Evolutionary conservation across 768 basidiomycete genomes (phyloP).

Genomic region (Xerocomus spinulosus): DNA sequence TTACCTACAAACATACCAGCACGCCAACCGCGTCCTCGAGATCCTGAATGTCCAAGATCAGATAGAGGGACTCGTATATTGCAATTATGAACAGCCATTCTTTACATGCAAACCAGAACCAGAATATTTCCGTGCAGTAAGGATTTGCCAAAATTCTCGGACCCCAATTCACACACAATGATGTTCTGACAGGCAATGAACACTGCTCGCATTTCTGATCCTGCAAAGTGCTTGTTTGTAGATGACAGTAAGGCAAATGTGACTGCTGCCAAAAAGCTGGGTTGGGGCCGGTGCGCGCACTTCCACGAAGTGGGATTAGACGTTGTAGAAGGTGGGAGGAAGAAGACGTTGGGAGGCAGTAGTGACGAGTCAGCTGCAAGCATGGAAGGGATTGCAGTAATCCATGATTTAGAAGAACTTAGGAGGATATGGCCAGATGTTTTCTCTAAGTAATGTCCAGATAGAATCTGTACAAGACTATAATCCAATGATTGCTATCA

Average conservation of each 20-base stretch:
- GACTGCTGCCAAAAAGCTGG: constrained; percentile 54
- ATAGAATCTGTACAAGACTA: neutral
- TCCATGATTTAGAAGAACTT: constrained; percentile 61
- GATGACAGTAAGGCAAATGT: constrained; percentile 76
- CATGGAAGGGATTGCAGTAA: constrained; percentile 45
- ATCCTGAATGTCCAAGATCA: constrained; percentile 71
- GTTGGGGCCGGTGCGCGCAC: constrained; percentile 73
- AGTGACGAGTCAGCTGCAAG: constrained; percentile 31
- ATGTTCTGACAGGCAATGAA: constrained; percentile 52
- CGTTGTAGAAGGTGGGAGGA: constrained; percentile 57
- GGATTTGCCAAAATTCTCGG: neutral
- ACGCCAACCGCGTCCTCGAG: constrained; percentile 72
- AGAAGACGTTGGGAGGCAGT: constrained; percentile 41
- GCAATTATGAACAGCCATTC: constrained; percentile 62
- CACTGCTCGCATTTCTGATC: constrained; percentile 56
- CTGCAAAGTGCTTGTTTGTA: constrained; percentile 70
- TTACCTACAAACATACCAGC: constrained; percentile 40
- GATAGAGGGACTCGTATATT: constrained; percentile 71
- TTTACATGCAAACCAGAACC: constrained; percentile 82
- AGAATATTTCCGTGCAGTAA: constrained; percentile 61
- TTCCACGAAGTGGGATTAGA: constrained; percentile 69
- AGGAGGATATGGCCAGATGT: constrained; percentile 71
- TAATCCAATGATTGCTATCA: constrained; percentile 27
- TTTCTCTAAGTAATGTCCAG: constrained; percentile 40
- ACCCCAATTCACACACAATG: neutral